Base-by-base conservation (phyloP, 2,329 filamentous ascomycete genomes). In the Alternaria burnsii region DNA sequence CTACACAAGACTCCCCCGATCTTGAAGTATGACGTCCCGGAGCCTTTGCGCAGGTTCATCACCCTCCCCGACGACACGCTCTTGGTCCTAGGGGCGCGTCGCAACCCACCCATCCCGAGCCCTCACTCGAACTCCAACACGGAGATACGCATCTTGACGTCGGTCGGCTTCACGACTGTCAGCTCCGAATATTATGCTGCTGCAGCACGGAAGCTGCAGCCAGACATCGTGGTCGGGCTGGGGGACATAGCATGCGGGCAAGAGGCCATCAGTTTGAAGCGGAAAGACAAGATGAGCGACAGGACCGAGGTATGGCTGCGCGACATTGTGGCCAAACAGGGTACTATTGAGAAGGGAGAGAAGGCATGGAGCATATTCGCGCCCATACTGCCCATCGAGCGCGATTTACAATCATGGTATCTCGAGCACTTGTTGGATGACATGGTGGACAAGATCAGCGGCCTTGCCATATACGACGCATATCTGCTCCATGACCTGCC, bases 281-380 rank as follows among this genome's bases (percentile, higher is more conserved):
- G 94, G 46, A 87, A 91, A 47, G 84, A 88, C 36, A 93, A 92
- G 72, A 97, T 97, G 89, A 89, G 88, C 24, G 93, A 95, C 72
- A 86, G 94, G 58, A 97, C 92, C 1, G 91, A 95, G 74, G 85
- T 87, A 38, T 98, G 93, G 92, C 82, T 94, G 18, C 86, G 87
- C 24, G 86, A 91, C 63, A 87, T 93, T 52, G 82, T 93, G 36
- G 79, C 80, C 16, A 75, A 79, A 28, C 76, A 80, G 55, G 78
- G 56, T 24, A 56, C 74, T 3, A 51, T 76, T 2, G 75, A 78
- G 20, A 58, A 71, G 34, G 66, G 47, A 1, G 74, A 76, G 56
- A 71, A 63, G 16, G 57, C 58, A 16, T 78, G 70, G 62, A 62
- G 61, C 44, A 82, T 88, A 34, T 88, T 89, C 67, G 87, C 86